phyloP scores from a whole-genome alignment of 2,329 filamentous ascomycete genomes.

The Tolypocladium ophioglossoides region DNA sequence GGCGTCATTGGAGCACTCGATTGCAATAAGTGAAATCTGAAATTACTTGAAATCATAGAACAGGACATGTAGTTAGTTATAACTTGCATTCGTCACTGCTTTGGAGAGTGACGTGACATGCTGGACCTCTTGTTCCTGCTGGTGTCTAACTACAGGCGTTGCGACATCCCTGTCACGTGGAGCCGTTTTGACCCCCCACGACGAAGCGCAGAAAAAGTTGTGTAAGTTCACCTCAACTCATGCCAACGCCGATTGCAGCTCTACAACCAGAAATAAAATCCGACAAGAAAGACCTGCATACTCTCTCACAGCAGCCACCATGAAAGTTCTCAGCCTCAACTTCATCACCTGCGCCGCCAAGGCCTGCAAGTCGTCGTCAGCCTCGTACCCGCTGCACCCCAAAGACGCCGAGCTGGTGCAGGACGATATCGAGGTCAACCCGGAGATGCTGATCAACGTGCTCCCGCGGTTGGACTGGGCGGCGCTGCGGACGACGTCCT shows the following conservation, averaged over 20 bases:
- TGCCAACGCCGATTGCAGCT: background rate
- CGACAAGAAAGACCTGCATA: background rate
- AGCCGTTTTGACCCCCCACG: background rate
- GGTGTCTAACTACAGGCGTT: background rate
- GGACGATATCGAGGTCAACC: conserved; percentile 74
- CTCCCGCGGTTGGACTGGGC: conserved; percentile 83
- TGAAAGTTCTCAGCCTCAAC: conserved; percentile 95
- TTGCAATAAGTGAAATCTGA: background rate
- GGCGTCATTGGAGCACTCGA: background rate
- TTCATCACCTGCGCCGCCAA: conserved; percentile 96
- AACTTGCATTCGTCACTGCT: background rate
- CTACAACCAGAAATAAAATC: background rate
- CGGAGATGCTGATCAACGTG: conserved; percentile 72
- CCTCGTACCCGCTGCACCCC: conserved; percentile 84
- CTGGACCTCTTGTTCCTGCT: background rate
- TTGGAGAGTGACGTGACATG: background rate
- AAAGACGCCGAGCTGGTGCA: conserved; percentile 85
- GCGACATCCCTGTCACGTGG: conserved; percentile 5
- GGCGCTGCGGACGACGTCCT: conserved; percentile 62
- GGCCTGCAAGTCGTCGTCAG: conserved; percentile 71
- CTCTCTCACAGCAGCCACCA: conserved; percentile 27
- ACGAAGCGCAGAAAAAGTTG: conserved; percentile 17
- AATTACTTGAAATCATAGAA: background rate
- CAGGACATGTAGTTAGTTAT: background rate
- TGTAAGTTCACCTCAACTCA: conserved; percentile 12